Evolutionary conservation across 2,329 filamentous ascomycete species (phyloP), one percentile per base, ranked within the genome.

Genomic region (Trichoderma sp.): DNA sequence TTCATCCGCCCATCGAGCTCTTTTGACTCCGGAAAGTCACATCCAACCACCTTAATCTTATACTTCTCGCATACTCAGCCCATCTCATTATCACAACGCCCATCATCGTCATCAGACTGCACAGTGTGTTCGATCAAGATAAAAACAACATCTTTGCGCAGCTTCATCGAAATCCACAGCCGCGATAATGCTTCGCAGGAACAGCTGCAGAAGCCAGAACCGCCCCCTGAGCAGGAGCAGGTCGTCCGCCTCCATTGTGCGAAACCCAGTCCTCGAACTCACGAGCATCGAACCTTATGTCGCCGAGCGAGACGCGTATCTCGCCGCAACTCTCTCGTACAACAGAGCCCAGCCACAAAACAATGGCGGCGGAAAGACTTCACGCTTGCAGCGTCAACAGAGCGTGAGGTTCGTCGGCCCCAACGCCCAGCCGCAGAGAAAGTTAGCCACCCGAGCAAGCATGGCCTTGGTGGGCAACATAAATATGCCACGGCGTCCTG

Each of bases 281-380:
- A 82, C 87, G 64, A 81, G 85, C 65, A 86, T 89, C 58, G 81
- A 85, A 74, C 85, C 85, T 1, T 80, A 79, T 12, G 78, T 81
- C 4, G 86, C 87, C 2, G 84, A 87, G 63, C 83, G 87, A 68
- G 88, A 92, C 78, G 91, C 91, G 8, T 86, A 88, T 50, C 84
- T 87, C 50, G 90, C 91, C 26, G 91, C 91, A 8, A 81, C 83
- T 39, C 82, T 90, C 76, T 91, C 91, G 1, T 92, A 88, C 76
- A 78, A 82, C 7, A 84, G 86, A 72, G 86, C 87, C 20, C 82
- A 83, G 68, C 82, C 87, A n/a, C 82, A 82, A 64, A 81, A 82
- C 43, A 81, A 83, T 13, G 81, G 71, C 4, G 73, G 59, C 3
- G 53, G 57, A 4, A 75, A 76, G 53, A 43, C 64, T 30, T 73